Evolutionary conservation across 179 eudicot genomes (phyloP), one percentile per base, ranked within the genome.

Genomic region (Carnegiea gigantea): DNA sequence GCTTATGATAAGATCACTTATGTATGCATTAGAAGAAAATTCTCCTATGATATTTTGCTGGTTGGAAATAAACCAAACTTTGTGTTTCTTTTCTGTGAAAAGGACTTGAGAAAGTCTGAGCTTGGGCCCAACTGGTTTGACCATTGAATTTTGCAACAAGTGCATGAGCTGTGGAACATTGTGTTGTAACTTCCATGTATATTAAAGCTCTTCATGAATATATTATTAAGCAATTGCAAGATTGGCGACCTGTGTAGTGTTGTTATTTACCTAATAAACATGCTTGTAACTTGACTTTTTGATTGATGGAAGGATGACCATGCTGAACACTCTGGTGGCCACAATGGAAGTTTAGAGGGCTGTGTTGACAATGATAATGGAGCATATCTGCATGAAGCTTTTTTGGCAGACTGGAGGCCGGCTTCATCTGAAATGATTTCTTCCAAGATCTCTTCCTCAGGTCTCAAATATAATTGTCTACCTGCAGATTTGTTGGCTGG

Each of bases 401-500:
- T 96, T 85, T 89, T 96, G 90, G 93, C 96, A 53, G 98, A 94
- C 84, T 96, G 96, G 98, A 91, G 92, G 81, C 99, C 98, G 17
- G 77, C 76, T 84, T 79, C 82, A 60, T 76, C 88, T 68, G 79
- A 78, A 70, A 80, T 82, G 64, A 57, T 80, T 76, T 70, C 90
- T 44, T 82, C 88, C 46, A 76, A 78, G 77, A 73, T 33, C 68
- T 76, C 88, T 53, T 46, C 88, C n/a, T 70, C 87, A 43, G 80
- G 48, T 64, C 79, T 36, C 33, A 62, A 54, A 71, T 76, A 85
- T 62, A 70, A 81, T 51, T 81, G 73, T 64, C 83, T 67, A 65
- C 85, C 85, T 43, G 59, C 74, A 57, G 72, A 71, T 70, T 44
- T 82, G 49, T 75, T 81, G n/a, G 40, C 83, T 43, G 83, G 64